Base-by-base conservation (phyloP, 116 monocot species). In the Phalaenopsis hybrid region DNA sequence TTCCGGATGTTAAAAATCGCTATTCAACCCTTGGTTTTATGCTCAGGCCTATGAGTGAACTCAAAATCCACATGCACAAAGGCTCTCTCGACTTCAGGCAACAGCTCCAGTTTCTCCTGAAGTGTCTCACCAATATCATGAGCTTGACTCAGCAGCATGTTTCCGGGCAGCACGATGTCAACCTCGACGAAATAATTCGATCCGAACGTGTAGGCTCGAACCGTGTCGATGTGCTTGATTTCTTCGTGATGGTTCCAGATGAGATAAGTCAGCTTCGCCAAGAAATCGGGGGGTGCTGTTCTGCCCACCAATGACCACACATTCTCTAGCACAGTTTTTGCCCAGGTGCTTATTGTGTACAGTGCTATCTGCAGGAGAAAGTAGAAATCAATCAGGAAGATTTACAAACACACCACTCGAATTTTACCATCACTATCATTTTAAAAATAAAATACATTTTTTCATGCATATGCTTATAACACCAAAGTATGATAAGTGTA, bases 21-120 rank as follows among this genome's bases (percentile, higher is more conserved):
- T 55, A 16, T 16, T 55, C 55, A 55, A 3, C 13, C 55, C 55
- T 83, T 79, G 18, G 44, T 44, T 82, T 96, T 96, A 69, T 96
- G 96, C 49, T 96, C 96, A 0, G 96, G 96, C 57, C 86, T 83
- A 68, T 96, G 96, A 9, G 88, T 92, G 52, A 81, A 92, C 89
- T 96, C 96, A 52, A 94, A 96, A 52, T 96, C 96, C 8, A 94
- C 84, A 78, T 96, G 96, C 9, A 96, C 96, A 44, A 96, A 96
- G 0, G 94, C 96, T 1, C 96, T 87, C 59, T 96, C 96, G 0
- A 96, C 89, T n/a, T 96, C 89, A 0, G 94, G 94, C 83, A 96
- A 76, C 41, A 85, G 87, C 86, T 96, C 96, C 2, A 96, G 83
- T 84, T 96, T 96, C 84, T 89, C 89, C 44, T 96, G 96, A 4